These are phyloP conservation scores for Ascobolus immersus DNA, from an alignment of 495 filamentous ascomycete species.

Conservation along the genomic window DNA sequence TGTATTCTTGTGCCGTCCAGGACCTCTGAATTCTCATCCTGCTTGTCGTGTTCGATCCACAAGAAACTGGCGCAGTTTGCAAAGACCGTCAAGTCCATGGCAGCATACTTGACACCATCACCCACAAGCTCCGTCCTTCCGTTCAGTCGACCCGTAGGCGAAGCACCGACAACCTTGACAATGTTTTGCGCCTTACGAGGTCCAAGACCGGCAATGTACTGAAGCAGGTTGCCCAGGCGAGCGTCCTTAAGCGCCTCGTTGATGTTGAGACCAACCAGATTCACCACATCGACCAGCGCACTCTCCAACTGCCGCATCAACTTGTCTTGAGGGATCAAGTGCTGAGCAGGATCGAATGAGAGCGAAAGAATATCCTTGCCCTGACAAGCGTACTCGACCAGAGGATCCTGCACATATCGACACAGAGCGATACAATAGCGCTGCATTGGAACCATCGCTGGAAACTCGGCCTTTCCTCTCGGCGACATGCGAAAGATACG, in stretches of 20 bases:
- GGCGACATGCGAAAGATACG: conserved; percentile 76
- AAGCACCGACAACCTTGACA: conserved; percentile 61
- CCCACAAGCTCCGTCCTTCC: conserved; percentile 69
- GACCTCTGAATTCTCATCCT: conserved; percentile 58
- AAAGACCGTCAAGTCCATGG: conserved; percentile 81
- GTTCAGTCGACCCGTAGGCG: conserved; percentile 43
- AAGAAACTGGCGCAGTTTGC: conserved; percentile 91
- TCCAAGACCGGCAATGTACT: conserved; percentile 81
- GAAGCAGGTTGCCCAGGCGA: conserved; percentile 55
- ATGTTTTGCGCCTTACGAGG: conserved; percentile 69
- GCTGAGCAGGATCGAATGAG: conserved; percentile 67
- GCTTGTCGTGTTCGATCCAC: conserved; percentile 58
- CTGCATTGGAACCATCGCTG: conserved; percentile 43
- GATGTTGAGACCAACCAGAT: conserved; percentile 79
- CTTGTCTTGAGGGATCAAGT: conserved; percentile 64
- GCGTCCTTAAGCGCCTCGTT: conserved; percentile 60
- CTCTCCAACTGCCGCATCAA: conserved; percentile 66
- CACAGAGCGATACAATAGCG: conserved; percentile 75
- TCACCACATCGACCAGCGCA: conserved; percentile 93
- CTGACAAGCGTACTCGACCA: conserved; percentile 84
- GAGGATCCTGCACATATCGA: conserved; percentile 72
- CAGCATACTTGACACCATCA: conserved; percentile 46
- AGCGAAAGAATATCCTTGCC: conserved; percentile 70
- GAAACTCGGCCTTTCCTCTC: conserved; percentile 57
- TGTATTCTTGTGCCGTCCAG: conserved; percentile 91